These are phyloP conservation scores for Ceratobasidium sp. DNA, from an alignment of 1,284 basidiomycete species.

Conservation along the genomic window DNA sequence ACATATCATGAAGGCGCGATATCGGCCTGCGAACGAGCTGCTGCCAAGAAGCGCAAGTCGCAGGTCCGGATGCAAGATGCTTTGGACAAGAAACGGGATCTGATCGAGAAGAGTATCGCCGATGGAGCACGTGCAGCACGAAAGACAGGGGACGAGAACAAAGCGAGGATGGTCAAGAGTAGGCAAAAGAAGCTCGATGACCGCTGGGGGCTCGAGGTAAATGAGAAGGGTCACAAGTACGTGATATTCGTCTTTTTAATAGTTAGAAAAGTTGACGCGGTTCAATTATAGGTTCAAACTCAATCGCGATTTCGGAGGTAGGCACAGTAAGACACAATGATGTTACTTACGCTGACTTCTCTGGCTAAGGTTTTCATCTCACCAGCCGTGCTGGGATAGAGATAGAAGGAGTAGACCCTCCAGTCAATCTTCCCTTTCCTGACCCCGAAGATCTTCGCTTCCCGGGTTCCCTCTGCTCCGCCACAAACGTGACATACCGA, in stretches of 20 bases:
- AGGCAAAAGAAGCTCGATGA: slow-evolving; percentile 75
- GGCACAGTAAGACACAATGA: not conserved
- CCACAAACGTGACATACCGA: slow-evolving; percentile 66
- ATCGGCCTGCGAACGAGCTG: slow-evolving; percentile 70
- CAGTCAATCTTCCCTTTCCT: slow-evolving; percentile 65
- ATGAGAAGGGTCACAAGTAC: slow-evolving; percentile 58
- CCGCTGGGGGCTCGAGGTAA: slow-evolving; percentile 69
- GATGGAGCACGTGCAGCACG: slow-evolving; percentile 69
- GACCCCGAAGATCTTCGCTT: slow-evolving; percentile 67
- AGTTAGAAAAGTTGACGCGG: not conserved
- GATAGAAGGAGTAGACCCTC: slow-evolving; percentile 66
- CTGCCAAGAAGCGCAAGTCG: slow-evolving; percentile 66
- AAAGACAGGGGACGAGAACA: slow-evolving; percentile 76
- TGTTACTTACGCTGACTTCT: not conserved
- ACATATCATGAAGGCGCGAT: slow-evolving; percentile 74
- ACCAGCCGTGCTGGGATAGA: slow-evolving; percentile 65
- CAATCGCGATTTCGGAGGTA: slow-evolving; percentile 68
- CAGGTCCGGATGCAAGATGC: slow-evolving; percentile 69
- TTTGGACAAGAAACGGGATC: slow-evolving; percentile 69
- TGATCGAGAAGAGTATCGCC: slow-evolving; percentile 63
- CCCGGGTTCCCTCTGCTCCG: slow-evolving; percentile 67
- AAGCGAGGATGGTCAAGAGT: slow-evolving; percentile 69
- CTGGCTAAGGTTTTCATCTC: slow-evolving; percentile 60
- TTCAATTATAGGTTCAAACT: slow-evolving; percentile 69
- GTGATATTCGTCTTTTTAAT: slow-evolving; percentile 54